A percentile compares a stretch with the other conserved stretches of the same genome.
These are phyloP conservation scores for Henckelia pumila DNA, from an alignment of 257 asterid species.

Conservation along the genomic window DNA sequence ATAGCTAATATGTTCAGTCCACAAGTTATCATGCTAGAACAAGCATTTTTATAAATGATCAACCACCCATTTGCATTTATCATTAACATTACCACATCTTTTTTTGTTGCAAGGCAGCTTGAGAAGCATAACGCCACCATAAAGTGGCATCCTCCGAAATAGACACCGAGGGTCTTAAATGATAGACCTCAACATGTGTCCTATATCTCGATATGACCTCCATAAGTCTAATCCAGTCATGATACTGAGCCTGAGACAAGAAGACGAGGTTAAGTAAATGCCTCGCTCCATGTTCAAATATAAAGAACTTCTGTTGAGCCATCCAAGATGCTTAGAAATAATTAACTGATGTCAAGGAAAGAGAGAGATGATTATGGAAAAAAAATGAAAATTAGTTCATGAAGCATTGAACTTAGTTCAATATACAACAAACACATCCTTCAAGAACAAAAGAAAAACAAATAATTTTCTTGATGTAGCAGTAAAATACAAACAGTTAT, in stretches of 20 bases:
- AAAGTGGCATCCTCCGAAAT: conserved; percentile 52
- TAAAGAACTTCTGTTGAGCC: neutral
- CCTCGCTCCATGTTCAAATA: too few species aligned
- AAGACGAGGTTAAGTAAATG: conserved; percentile 23
- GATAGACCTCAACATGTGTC: conserved; percentile 71
- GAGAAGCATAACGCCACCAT: conserved; percentile 99
- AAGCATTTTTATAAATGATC: conserved; percentile 17
- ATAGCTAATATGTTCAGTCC: conserved; percentile 19
- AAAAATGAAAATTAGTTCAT: conserved; percentile 5
- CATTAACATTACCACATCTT: conserved; percentile 69
- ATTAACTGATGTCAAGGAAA: neutral
- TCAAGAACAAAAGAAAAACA: conserved; percentile 17
- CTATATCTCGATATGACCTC: conserved; percentile 87
- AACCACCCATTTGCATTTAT: conserved; percentile 10
- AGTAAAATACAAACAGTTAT: neutral
- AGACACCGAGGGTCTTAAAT: conserved; percentile 83
- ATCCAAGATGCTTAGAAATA: conserved; percentile 3
- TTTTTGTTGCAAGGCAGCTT: conserved; percentile 84
- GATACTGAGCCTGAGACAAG: conserved; percentile 80
- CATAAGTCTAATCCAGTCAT: conserved; percentile 98
- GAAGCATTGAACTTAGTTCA: neutral
- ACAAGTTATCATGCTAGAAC: neutral
- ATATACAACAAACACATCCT: conserved; percentile 1
- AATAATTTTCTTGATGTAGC: conserved; percentile 8
- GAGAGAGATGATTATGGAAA: neutral